A percentile compares a stretch with the other conserved stretches of the same genome.
Evolutionary conservation across 352 stramenopile genomes (phyloP).

Genomic region (Phytophthora quininea): DNA sequence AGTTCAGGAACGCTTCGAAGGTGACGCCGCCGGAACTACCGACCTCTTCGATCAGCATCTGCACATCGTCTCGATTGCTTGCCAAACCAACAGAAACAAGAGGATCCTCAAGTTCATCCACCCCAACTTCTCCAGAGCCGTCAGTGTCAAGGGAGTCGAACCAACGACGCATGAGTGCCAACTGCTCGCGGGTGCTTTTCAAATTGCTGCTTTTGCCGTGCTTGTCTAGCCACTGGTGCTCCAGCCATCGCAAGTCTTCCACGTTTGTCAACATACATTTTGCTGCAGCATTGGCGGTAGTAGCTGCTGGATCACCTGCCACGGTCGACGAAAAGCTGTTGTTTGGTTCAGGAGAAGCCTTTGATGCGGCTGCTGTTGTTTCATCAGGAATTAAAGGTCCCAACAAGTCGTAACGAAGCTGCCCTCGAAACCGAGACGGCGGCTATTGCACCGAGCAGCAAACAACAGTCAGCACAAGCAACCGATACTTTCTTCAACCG

Average conservation of each 20-base stretch:
- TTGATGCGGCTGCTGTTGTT: neutral
- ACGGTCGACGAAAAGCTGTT: no score
- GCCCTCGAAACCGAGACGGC: constrained; percentile 42
- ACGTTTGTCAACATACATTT: constrained; percentile 41
- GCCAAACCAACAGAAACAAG: constrained; percentile 88
- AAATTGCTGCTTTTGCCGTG: constrained; percentile 75
- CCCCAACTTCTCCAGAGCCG: constrained; percentile 75
- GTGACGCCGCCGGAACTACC: constrained; percentile 75
- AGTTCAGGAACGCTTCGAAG: constrained; percentile 72
- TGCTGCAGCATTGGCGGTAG: neutral
- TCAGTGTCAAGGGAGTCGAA: constrained; percentile 90
- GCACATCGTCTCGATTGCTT: constrained; percentile 72
- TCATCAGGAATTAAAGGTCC: constrained; percentile 3
- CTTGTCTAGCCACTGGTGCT: constrained; percentile 79
- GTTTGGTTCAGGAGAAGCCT: neutral
- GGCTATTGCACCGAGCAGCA: constrained; percentile 28
- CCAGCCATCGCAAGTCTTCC: constrained; percentile 76
- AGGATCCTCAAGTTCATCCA: constrained; percentile 88
- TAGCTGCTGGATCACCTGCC: no score
- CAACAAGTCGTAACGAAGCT: constrained; percentile 41
- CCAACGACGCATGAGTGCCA: constrained; percentile 77
- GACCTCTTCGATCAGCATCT: constrained; percentile 72
- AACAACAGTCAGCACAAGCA: no score
- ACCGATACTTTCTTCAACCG: no score
- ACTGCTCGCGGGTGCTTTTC: constrained; percentile 71